Percentiles rank a stretch among this genome's conserved stretches.
phyloP scores from a whole-genome alignment of 495 filamentous ascomycete species.

The Aspergillus steynii region DNA sequence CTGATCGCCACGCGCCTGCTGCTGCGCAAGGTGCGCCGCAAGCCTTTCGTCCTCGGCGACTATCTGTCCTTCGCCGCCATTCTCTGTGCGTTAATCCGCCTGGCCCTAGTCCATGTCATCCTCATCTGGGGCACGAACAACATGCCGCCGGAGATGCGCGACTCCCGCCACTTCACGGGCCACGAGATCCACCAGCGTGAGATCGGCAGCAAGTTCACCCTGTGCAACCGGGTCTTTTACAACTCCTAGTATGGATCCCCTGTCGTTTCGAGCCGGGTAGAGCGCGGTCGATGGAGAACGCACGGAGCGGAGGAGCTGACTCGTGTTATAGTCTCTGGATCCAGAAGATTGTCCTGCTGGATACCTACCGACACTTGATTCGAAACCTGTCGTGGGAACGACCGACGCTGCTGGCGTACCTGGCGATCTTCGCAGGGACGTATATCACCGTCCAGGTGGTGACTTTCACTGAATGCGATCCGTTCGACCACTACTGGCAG shows the following conservation, averaged over 20 bases:
- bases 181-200: slow-evolving; percentile 33
- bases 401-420: slow-evolving; percentile 31
- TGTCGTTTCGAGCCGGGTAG: background rate
- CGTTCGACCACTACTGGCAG: slow-evolving; percentile 45
- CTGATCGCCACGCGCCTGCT: slow-evolving; percentile 27
- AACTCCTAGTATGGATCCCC: slow-evolving; percentile 30
- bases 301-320: background rate
- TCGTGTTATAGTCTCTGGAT: slow-evolving; percentile 35
- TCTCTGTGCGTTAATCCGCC: slow-evolving; percentile 24
- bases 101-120: slow-evolving; percentile 33
- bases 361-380: slow-evolving; percentile 42
- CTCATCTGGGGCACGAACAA: slow-evolving; percentile 40
- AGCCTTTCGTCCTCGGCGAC: slow-evolving; percentile 28
- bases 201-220: slow-evolving; percentile 31
- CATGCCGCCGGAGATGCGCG: slow-evolving; percentile 19
- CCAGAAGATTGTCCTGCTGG: slow-evolving; percentile 42
- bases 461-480: slow-evolving; percentile 47
- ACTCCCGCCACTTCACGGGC: slow-evolving; percentile 22
- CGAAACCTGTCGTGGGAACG: slow-evolving; percentile 34
- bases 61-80: slow-evolving; percentile 29
- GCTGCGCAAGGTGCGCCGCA: slow-evolving; percentile 22
- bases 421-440: slow-evolving; percentile 30
- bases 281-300: background rate
- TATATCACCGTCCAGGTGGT: slow-evolving; percentile 37
- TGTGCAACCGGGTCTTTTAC: slow-evolving; percentile 31